phyloP scores from a whole-genome alignment of 306 rosid species.

The Rosa lucieae region DNA sequence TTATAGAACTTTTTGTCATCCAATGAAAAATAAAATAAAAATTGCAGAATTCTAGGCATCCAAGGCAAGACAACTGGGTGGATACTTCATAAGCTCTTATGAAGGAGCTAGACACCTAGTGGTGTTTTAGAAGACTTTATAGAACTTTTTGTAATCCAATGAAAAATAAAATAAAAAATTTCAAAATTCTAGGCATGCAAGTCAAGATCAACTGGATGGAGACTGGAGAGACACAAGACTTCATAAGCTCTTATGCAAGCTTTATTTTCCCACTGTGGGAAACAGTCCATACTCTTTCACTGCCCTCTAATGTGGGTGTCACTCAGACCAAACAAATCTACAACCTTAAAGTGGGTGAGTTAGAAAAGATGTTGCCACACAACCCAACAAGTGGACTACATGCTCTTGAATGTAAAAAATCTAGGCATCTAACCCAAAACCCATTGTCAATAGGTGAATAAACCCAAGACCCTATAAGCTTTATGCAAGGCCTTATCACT shows the following conservation, averaged over 20 bases:
- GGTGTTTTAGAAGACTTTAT: neutral
- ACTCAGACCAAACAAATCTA: neutral
- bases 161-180: neutral
- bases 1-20: neutral
- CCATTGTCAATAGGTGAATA: neutral
- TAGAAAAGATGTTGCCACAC: neutral
- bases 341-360: neutral
- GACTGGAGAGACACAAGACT: neutral
- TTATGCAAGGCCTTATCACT: neutral
- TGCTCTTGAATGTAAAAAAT: neutral
- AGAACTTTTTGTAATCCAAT: neutral
- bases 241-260: neutral
- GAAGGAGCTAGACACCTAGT: neutral
- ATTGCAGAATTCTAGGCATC: neutral
- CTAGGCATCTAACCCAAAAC: neutral
- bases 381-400: neutral
- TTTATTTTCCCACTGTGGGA: neutral
- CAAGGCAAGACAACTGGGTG: neutral
- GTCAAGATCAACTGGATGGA: neutral
- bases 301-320: neutral
- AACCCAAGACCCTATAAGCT: neutral
- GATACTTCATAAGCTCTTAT: neutral
- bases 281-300: neutral
- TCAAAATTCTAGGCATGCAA: neutral
- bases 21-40: neutral